Conservation (phyloP, 768 basidiomycete genomes). For the Lentinus tigrinus region DNA sequence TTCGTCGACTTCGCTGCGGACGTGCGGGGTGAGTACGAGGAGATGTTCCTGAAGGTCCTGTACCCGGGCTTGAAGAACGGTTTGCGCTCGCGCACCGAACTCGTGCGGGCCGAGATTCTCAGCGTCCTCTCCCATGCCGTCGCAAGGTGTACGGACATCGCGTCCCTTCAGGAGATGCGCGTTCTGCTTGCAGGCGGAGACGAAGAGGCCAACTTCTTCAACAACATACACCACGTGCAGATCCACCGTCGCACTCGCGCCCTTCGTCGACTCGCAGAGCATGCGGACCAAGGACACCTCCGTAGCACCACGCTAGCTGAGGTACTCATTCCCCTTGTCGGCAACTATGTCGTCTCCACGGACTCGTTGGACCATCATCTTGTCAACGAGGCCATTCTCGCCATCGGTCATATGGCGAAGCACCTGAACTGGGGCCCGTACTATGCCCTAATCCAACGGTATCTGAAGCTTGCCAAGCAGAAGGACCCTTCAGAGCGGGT, state of each 20-base stretch:
- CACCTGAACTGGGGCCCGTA: conserved; percentile 85
- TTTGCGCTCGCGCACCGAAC: conserved; percentile 75
- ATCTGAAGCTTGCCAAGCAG: conserved; percentile 63
- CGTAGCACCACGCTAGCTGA: conserved; percentile 72
- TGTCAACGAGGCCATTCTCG: conserved; percentile 82
- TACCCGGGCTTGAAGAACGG: conserved; percentile 80
- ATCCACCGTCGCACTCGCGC: conserved; percentile 86
- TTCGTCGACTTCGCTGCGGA: conserved; percentile 68
- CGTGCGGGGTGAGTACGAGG: conserved; percentile 41
- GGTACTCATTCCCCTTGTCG: conserved; percentile 84
- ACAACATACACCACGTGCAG: conserved; percentile 93
- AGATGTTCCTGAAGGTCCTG: conserved; percentile 60
- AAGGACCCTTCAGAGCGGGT: conserved; percentile 76
- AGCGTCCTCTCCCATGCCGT: conserved; percentile 78
- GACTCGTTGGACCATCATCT: conserved; percentile 77
- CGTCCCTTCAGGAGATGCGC: conserved; percentile 73
- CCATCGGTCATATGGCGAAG: conserved; percentile 76
- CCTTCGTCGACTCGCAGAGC: conserved; percentile 78
- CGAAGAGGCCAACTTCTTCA: conserved; percentile 95
- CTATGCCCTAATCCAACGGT: conserved; percentile 75
- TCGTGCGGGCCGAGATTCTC: conserved; percentile 84
- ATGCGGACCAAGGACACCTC: conserved; percentile 63
- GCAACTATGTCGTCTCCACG: conserved; percentile 70
- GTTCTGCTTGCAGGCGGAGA: conserved; percentile 83
- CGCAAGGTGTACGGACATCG: conserved; percentile 55